A percentile compares a stretch with the other conserved stretches of the same genome.
phyloP scores from a whole-genome alignment of 768 basidiomycete genomes.

The Clitopilus passeckerianus region DNA sequence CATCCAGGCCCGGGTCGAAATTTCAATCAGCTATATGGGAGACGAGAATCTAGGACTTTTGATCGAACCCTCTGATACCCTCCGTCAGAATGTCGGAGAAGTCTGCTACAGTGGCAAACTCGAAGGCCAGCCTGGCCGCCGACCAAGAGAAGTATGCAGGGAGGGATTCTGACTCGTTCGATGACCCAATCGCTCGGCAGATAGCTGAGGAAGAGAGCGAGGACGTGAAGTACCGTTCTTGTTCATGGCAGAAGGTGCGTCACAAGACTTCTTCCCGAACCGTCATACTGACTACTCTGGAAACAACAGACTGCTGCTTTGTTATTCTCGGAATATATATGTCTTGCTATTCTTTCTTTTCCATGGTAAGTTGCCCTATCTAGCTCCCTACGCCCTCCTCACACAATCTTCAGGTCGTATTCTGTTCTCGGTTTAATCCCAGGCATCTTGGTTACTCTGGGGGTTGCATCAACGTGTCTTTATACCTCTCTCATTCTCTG shows the following conservation, averaged over 20 bases:
- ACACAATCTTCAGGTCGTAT: slow-evolving; percentile 26
- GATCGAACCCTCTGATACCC: background rate
- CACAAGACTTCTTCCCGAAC: background rate
- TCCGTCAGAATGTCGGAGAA: background rate
- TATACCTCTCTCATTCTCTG: slow-evolving; percentile 46
- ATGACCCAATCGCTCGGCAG: slow-evolving; percentile 2
- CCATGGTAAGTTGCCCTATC: slow-evolving; percentile 20
- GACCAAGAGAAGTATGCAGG: background rate
- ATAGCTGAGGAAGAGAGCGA: slow-evolving; percentile 3
- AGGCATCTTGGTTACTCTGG: slow-evolving; percentile 34
- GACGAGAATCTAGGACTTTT: background rate
- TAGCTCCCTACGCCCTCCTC: background rate
- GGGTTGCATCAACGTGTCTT: slow-evolving; percentile 29
- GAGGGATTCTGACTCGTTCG: background rate
- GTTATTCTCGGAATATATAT: slow-evolving; percentile 43
- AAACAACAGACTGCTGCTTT: slow-evolving; percentile 31
- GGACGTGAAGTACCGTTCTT: slow-evolving; percentile 24
- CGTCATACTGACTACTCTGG: background rate
- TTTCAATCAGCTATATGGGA: background rate
- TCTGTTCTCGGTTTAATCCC: slow-evolving; percentile 41
- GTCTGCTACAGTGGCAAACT: background rate
- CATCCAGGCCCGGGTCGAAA: background rate
- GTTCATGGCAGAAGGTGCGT: slow-evolving; percentile 45
- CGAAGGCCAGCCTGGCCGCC: background rate
- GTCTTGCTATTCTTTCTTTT: slow-evolving; percentile 35